These are phyloP conservation scores for Odontarrhena argentea DNA, from an alignment of 345 rosid genomes.

Conservation along the genomic window DNA sequence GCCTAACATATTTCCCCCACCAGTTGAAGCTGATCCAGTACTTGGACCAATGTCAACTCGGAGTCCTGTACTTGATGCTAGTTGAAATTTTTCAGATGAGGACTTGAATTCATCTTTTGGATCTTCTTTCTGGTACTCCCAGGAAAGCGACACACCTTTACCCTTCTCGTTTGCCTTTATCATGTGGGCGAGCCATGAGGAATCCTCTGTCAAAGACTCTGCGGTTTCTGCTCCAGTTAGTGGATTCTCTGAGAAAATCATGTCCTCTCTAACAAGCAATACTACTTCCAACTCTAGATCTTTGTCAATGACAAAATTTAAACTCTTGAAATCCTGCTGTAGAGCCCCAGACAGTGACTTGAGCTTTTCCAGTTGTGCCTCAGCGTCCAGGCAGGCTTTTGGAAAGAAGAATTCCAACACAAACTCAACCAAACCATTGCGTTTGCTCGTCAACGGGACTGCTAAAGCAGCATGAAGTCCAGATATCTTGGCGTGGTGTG, in stretches of 20 bases:
- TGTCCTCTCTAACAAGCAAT: constrained; percentile 43
- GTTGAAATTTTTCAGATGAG: constrained; percentile 45
- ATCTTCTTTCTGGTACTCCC: constrained; percentile 63
- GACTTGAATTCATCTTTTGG: constrained; percentile 61
- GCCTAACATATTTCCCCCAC: constrained; percentile 40
- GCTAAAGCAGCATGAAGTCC: constrained; percentile 75
- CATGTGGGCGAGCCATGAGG: constrained; percentile 62
- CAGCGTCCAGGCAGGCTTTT: constrained; percentile 53
- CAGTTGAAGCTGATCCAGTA: constrained; percentile 41
- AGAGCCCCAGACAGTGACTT: constrained; percentile 51
- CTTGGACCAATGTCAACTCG: constrained; percentile 41
- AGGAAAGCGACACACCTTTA: constrained; percentile 60
- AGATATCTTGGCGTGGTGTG: constrained; percentile 85
- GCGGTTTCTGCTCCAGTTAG: constrained; percentile 34
- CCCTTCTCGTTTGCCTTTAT: constrained; percentile 64
- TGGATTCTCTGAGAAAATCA: constrained; percentile 39
- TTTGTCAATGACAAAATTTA: constrained; percentile 55
- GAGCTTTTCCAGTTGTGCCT: constrained; percentile 53
- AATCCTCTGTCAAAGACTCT: constrained; percentile 47
- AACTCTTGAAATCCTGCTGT: constrained; percentile 57
- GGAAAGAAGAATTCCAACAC: constrained; percentile 88
- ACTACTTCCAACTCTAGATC: constrained; percentile 54
- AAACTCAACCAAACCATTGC: constrained; percentile 57
- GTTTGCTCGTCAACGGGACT: constrained; percentile 58
- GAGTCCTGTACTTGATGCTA: constrained; percentile 38